These are phyloP conservation scores for Dianthus caryophyllus DNA, from an alignment of 148 eudicot genomes.

Conservation along the genomic window DNA sequence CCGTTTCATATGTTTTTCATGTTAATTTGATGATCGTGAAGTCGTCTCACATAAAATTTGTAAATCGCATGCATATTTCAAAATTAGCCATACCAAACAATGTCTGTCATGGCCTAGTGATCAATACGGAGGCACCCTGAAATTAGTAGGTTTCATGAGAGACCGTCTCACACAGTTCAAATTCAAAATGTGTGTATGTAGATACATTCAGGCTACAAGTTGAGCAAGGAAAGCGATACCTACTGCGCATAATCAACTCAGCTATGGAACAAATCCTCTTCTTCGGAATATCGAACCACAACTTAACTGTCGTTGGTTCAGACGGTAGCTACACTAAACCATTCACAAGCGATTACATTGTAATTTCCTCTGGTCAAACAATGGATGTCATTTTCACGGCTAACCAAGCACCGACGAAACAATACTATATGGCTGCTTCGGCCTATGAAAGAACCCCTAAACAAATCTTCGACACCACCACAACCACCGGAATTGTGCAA, in stretches of 20 bases:
- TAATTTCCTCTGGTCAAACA: constrained; percentile 28
- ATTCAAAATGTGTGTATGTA: not conserved
- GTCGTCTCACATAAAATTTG: no score
- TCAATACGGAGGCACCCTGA: no score
- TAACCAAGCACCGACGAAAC: constrained; percentile 17
- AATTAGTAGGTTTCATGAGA: no score
- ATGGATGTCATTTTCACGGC: constrained; percentile 24
- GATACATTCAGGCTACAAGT: constrained; percentile 24
- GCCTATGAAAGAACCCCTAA: constrained; percentile 11
- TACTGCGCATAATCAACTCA: constrained; percentile 33
- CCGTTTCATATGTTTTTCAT: no score
- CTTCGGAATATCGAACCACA: constrained; percentile 29
- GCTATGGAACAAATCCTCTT: constrained; percentile 27
- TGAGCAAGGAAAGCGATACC: constrained; percentile 15
- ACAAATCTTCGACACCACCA: constrained; percentile 14
- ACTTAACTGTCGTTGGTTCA: constrained; percentile 22
- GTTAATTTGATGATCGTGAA: no score
- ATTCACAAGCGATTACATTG: constrained; percentile 15
- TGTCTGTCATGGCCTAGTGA: no score
- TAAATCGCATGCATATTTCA: no score
- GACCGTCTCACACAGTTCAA: no score
- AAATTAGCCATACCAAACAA: no score
- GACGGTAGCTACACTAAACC: constrained; percentile 29
- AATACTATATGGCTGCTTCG: constrained; percentile 27
- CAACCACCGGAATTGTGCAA: constrained; percentile 26